A percentile compares a stretch with the other conserved stretches of the same genome.
Evolutionary conservation across 2,329 filamentous ascomycete species (phyloP).

Genomic region (Aotearoamyces nothofagi): DNA sequence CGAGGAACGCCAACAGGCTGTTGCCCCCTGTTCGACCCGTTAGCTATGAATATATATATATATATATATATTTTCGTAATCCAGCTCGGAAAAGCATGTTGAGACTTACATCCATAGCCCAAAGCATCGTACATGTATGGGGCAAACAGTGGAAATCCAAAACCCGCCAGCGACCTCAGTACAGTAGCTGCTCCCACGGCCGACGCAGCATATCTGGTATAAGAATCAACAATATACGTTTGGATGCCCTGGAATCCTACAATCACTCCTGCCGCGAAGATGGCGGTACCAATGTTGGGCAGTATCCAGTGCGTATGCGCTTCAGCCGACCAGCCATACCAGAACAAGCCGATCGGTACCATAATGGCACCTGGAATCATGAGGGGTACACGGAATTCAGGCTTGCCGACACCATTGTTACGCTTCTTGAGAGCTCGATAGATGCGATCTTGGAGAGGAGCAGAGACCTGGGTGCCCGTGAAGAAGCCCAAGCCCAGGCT

Average conservation of each 20-base stretch:
- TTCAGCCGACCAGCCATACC: conserved; percentile 42
- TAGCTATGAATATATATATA: neutral
- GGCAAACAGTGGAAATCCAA: conserved; percentile 8
- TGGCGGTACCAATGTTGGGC: conserved; percentile 36
- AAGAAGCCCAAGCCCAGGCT: conserved; percentile 28
- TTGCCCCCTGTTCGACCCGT: conserved; percentile 27
- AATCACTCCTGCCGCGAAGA: conserved; percentile 32
- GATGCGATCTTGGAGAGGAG: conserved; percentile 19
- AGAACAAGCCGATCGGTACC: conserved; percentile 38
- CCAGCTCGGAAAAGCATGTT: neutral
- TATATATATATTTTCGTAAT: neutral
- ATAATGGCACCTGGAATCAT: conserved; percentile 37
- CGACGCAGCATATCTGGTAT: conserved; percentile 20
- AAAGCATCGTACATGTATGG: conserved; percentile 14
- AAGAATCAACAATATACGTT: conserved; percentile 39
- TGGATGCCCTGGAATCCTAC: conserved; percentile 19
- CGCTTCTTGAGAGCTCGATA: conserved; percentile 13
- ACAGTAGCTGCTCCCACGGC: conserved; percentile 23
- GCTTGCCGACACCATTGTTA: conserved; percentile 20
- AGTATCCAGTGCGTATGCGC: conserved; percentile 37
- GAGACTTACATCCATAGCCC: neutral
- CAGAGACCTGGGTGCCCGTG: conserved; percentile 20
- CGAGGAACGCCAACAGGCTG: conserved; percentile 30
- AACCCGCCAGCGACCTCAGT: conserved; percentile 14
- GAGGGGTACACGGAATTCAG: conserved; percentile 49